Evolutionary conservation across 371 early-diverging fungal genomes (phyloP), one percentile per base, ranked within the genome.

Genomic region (Circinella minor): DNA sequence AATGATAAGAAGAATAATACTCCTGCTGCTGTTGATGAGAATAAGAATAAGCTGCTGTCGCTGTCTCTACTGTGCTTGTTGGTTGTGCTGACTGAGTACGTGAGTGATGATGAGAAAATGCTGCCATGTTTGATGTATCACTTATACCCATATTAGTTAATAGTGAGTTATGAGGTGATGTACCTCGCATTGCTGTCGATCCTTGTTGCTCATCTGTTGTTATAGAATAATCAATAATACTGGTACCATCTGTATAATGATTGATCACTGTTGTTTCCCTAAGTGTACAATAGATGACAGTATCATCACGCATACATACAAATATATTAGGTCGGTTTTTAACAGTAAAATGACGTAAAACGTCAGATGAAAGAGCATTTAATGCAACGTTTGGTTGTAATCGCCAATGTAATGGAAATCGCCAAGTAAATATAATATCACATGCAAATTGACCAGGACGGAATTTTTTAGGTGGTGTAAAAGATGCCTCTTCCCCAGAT

Each of bases 371-470:
- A 13, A 93, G 79, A 17, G 80, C 81, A 63, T 83, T 90, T 15
- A 91, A 77, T 0, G 94, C 95, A 48, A 87, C 79, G 15, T 83
- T 81, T 0, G 93, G 90, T 61, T 82, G 85, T 37, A 95, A 75
- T 17, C 96, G 85, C 91, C 92, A 92, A 68, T 94, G 94, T 1
- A 94, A 70, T 3, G 90, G 88, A 69, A 94, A 93, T 17, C 79
- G 75, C 36, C 83, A 82, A 15, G 82, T 82, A 66, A 86, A 90
- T 2, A 92, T 86, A 10, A 89, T 67, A 0, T 91, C 89, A 37
- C 94, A 93, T 14, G 89, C 88, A 70, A 94, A 93, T 69, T 91
- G 92, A 0, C 93, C 94, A 7, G 88, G 86, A 3, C 70, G 54
- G 55, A 83, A 81, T 37, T 78, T 82, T 20, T 77, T 78, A 8